These are phyloP conservation scores for Shiraia bambusicola DNA, from an alignment of 2,329 filamentous ascomycete species.

Conservation along the genomic window DNA sequence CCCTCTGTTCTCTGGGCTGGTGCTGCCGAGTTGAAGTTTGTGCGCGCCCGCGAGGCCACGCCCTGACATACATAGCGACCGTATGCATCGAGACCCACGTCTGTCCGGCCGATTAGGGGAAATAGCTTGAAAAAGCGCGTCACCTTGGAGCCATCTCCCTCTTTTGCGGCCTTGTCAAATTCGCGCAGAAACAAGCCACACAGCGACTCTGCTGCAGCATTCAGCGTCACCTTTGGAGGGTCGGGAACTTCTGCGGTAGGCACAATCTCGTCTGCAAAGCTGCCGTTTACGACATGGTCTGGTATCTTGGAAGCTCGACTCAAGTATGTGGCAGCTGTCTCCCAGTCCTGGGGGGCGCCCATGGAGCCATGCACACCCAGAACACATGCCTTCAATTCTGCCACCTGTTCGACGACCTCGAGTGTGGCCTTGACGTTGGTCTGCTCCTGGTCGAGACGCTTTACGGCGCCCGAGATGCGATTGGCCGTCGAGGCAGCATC, in stretches of 20 bases:
- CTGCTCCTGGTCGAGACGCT: conserved; percentile 86
- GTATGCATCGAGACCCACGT: conserved; percentile 91
- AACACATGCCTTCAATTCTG: conserved; percentile 94
- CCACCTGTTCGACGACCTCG: conserved; percentile 90
- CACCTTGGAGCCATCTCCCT: conserved; percentile 84
- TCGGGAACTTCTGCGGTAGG: conserved; percentile 96
- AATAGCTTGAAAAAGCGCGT: conserved; percentile 98
- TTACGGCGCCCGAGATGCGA: conserved; percentile 82
- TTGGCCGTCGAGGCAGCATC: conserved; percentile 82
- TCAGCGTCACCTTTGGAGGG: conserved; percentile 80
- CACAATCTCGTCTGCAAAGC: conserved; percentile 88
- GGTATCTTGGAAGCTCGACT: conserved; percentile 81
- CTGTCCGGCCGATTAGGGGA: conserved; percentile 83
- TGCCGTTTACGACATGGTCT: conserved; percentile 73
- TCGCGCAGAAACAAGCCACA: conserved; percentile 90
- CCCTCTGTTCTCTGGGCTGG: conserved; percentile 67
- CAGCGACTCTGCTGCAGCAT: conserved; percentile 83
- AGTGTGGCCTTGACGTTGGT: conserved; percentile 86
- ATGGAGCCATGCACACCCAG: conserved; percentile 93
- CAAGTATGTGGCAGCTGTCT: conserved; percentile 89
- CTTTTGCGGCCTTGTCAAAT: conserved; percentile 87
- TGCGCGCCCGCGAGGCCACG: conserved; percentile 79
- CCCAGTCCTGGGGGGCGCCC: conserved; percentile 98
- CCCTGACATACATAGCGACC: conserved; percentile 95
- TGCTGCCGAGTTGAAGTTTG: conserved; percentile 72